phyloP scores from a whole-genome alignment of 2,329 filamentous ascomycete species.

The Pestalotiopsis sp. region DNA sequence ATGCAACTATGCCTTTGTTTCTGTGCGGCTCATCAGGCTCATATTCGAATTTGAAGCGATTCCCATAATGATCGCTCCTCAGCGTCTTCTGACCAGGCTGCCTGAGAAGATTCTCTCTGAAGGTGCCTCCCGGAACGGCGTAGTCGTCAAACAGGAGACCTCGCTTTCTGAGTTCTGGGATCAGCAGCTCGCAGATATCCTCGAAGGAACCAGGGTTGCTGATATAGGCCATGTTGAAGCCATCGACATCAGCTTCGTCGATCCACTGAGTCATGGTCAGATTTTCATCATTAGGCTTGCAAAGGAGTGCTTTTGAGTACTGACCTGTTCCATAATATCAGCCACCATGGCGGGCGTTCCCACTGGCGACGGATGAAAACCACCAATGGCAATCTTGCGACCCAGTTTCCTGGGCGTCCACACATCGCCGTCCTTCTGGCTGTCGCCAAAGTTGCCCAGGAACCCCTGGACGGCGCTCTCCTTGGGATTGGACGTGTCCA shows the following conservation, averaged over 20 bases:
- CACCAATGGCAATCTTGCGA: constrained; percentile 3
- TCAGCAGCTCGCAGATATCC: constrained; percentile 1
- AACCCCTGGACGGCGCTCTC: constrained; percentile 6
- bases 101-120: constrained; percentile 15
- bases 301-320: no score
- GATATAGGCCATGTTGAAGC: constrained; percentile 12
- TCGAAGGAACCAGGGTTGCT: constrained; percentile 7
- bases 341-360: constrained; percentile 5
- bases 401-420: constrained; percentile 4
- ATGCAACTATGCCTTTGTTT: neutral
- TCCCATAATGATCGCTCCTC: constrained; percentile 15
- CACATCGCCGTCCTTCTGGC: neutral
- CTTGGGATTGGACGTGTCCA: constrained; percentile 9
- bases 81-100: constrained; percentile 13
- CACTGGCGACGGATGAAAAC: constrained; percentile 1
- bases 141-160: constrained; percentile 15
- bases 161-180: neutral
- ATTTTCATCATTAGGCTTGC: no score
- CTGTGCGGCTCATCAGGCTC: neutral
- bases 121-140: constrained; percentile 14
- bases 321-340: constrained; percentile 9
- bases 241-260: constrained; percentile 7
- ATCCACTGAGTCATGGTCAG: neutral
- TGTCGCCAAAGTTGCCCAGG: constrained; percentile 4
- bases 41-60: constrained; percentile 12